These are phyloP conservation scores for Crithidia sp. DNA, from an alignment of 208 protist species.

Conservation along the genomic window DNA sequence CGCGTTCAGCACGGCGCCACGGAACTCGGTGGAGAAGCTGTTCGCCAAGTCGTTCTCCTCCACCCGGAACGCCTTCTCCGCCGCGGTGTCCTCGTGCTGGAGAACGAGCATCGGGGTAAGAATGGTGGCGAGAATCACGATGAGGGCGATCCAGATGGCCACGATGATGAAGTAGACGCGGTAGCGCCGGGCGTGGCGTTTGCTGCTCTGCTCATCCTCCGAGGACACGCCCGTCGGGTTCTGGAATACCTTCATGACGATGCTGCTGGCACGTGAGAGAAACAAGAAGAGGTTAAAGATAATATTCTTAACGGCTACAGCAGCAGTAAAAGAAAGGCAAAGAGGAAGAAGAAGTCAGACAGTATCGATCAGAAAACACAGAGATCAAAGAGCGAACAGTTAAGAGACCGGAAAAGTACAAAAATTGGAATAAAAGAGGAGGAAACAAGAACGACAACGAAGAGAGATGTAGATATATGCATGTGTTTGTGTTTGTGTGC, in stretches of 20 bases:
- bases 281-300: background rate
- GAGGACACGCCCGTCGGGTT: conserved; percentile 19
- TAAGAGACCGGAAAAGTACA: background rate
- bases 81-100: conserved; percentile 23
- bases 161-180: conserved; percentile 36
- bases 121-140: conserved; percentile 43
- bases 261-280: background rate
- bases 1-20: conserved; percentile 45
- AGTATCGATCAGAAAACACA: background rate
- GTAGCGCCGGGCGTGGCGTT: conserved; percentile 26
- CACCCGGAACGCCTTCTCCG: conserved; percentile 2
- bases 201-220: conserved; percentile 34
- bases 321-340: background rate
- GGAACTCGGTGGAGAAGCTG: conserved; percentile 37
- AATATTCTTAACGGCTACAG: background rate
- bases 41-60: conserved; percentile 20
- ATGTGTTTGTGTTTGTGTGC: no score
- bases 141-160: conserved; percentile 27
- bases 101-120: conserved; percentile 42
- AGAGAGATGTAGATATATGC: background rate
- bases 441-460: background rate
- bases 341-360: background rate
- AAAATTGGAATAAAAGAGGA: background rate
- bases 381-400: background rate
- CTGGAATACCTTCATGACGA: conserved; percentile 25